A percentile compares a stretch with the other conserved stretches of the same genome.
Evolutionary conservation across 2,329 filamentous ascomycete species (phyloP).

Genomic region (Stagonosporopsis tanaceti): DNA sequence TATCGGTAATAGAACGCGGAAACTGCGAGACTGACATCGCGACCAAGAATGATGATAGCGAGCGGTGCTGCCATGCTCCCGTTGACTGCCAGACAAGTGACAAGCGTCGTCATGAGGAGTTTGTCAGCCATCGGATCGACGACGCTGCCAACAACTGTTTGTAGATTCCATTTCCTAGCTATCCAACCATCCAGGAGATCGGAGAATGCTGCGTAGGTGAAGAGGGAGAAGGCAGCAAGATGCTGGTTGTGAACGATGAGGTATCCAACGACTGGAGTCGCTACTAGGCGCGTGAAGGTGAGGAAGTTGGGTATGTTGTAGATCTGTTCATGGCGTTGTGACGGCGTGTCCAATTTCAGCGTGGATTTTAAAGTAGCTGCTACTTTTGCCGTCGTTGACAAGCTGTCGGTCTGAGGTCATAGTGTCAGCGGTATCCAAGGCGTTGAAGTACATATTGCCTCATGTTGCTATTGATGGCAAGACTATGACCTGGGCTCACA

Average conservation of each 20-base stretch:
- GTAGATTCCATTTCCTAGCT: constrained; percentile 82
- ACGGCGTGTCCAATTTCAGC: constrained; percentile 32
- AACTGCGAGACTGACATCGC: constrained; percentile 82
- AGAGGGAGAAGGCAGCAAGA: constrained; percentile 80
- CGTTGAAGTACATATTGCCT: not conserved
- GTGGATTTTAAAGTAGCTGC: constrained; percentile 40
- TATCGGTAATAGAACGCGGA: constrained; percentile 95
- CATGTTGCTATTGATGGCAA: not conserved
- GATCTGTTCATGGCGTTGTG: constrained; percentile 74
- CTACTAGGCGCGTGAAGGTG: constrained; percentile 83
- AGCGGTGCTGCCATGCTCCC: constrained; percentile 86
- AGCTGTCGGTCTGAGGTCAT: constrained; percentile 2
- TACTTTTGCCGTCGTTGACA: constrained; percentile 30
- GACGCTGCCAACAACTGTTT: constrained; percentile 93
- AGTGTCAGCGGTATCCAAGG: constrained; percentile 4
- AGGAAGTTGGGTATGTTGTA: constrained; percentile 96
- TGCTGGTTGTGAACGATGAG: constrained; percentile 85
- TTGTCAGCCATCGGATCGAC: constrained; percentile 95
- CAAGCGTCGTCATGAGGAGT: constrained; percentile 90
- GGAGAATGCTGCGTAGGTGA: constrained; percentile 89
- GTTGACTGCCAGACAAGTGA: constrained; percentile 83
- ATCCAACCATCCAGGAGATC: constrained; percentile 96
- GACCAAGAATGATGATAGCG: constrained; percentile 86
- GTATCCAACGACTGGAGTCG: constrained; percentile 87
- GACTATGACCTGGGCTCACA: not conserved